A percentile compares a stretch with the other conserved stretches of the same genome.
Conservation (phyloP, 352 stramenopile species). For the Phytopythium cucurbitacearum region DNA sequence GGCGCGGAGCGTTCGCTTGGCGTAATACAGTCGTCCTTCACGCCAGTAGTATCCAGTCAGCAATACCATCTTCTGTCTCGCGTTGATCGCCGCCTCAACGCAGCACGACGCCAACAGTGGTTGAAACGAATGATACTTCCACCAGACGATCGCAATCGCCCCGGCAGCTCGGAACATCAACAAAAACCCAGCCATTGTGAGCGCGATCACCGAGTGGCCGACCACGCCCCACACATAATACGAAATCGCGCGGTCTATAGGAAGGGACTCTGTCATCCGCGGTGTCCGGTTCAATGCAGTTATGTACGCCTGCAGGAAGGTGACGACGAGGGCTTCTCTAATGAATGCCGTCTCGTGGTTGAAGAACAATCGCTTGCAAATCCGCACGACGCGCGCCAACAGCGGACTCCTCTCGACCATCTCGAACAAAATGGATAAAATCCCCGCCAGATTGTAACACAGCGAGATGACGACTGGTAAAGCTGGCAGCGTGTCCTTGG, state of each 20-base stretch:
- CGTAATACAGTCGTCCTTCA: conserved; percentile 4
- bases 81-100: conserved; percentile 5
- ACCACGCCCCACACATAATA: conserved; percentile 9
- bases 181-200: conserved; percentile 3
- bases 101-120: conserved; percentile 2
- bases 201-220: conserved; percentile 6
- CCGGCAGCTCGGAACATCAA: background rate
- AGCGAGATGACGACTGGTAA: conserved; percentile 14
- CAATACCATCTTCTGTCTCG: conserved; percentile 6
- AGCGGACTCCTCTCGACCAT: conserved; percentile 15
- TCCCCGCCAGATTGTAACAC: conserved; percentile 12
- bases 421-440: conserved; percentile 15
- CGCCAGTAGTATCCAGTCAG: conserved; percentile 6
- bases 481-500: background rate
- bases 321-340: conserved; percentile 4
- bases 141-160: conserved; percentile 1
- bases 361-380: conserved; percentile 14
- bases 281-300: conserved; percentile 7
- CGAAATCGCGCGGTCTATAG: conserved; percentile 5
- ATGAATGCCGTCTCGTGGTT: conserved; percentile 13
- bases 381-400: conserved; percentile 6
- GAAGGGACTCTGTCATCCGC: background rate
- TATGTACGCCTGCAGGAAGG: conserved; percentile 13
- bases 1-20: conserved; percentile 1
- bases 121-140: conserved; percentile 1